Base-by-base conservation (phyloP, 805 yeast genomes). In the Priceomyces carsonii region DNA sequence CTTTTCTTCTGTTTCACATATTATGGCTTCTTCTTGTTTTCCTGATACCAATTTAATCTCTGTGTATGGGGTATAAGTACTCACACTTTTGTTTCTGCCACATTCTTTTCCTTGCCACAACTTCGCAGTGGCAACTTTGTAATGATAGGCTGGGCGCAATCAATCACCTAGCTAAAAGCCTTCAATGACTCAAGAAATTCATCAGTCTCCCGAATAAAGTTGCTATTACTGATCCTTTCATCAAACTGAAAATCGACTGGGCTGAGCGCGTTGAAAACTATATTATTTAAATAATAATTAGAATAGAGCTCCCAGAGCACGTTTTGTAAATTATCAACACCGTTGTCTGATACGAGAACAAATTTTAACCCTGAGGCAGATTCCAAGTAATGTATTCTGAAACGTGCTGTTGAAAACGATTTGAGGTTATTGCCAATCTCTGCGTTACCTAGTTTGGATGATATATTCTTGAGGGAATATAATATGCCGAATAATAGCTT, bases 401-500 rank as follows among this genome's bases (percentile, higher is more conserved):
- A 90, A 42, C 77, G 75, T 2, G 86, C 79, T 1, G 96, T 86
- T n/a, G 83, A 61, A 48, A 78, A 80, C 2, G 82, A 73, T 23
- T 65, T 66, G 32, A 81, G 65, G 26, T 48, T 43, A 40, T 73
- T 71, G 24, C 39, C 33, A 12, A 39, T 41, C 15, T 42, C 74
- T 20, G 45, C 45, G 31, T 55, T 63, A 16, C 66, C 69, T 31
- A 74, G 51, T 44, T 68, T 81, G n/a, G 77, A 69, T 0, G 91
- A 75, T 24, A 93, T 76, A 43, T 82, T 86, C 34, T 89, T 73
- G 42, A 91, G 61, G 8, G 96, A 88, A 55, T 80, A 85, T 7
- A 87, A 66, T 25, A 86, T 79, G 8, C 99, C 99, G 55, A 87
- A 93, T 9, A 93, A 69, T 21, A 93, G 73, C 57, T 91, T 84